These are phyloP conservation scores for Corrigiola litoralis DNA, from an alignment of 179 eudicot genomes.

Conservation along the genomic window DNA sequence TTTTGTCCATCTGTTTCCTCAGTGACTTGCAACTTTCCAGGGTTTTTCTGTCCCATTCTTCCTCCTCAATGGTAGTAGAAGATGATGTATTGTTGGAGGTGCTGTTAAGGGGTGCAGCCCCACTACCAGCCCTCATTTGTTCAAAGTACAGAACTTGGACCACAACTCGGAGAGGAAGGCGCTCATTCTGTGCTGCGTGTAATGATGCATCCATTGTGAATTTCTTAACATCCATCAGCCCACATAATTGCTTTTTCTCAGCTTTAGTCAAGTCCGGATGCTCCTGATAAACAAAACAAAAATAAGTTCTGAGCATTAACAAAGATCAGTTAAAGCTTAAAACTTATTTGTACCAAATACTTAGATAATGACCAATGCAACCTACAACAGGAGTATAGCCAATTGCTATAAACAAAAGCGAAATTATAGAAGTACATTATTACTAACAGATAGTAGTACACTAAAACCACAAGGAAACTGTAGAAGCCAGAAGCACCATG, in stretches of 20 bases:
- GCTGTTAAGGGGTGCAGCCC: constrained; percentile 25
- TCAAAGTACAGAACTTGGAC: constrained; percentile 81
- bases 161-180: constrained; percentile 71
- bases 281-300: constrained; percentile 35
- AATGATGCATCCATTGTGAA: constrained; percentile 58
- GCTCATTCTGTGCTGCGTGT: constrained; percentile 86
- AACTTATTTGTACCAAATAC: too few species aligned
- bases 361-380: too few species aligned
- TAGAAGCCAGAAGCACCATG: too few species aligned
- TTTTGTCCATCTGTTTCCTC: constrained; percentile 44
- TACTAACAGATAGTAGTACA: too few species aligned
- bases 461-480: too few species aligned
- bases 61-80: constrained; percentile 35
- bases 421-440: too few species aligned
- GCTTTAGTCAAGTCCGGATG: constrained; percentile 55
- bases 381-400: too few species aligned
- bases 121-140: constrained; percentile 55
- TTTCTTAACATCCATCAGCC: constrained; percentile 69
- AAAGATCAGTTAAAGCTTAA: too few species aligned
- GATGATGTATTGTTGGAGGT: constrained; percentile 27
- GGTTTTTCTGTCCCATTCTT: constrained; percentile 41
- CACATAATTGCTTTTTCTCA: constrained; percentile 60
- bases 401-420: too few species aligned
- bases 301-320: background rate
- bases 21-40: constrained; percentile 39